phyloP scores from a whole-genome alignment of 2,329 filamentous ascomycete species.

The Pseudogymnoascus destructans region DNA sequence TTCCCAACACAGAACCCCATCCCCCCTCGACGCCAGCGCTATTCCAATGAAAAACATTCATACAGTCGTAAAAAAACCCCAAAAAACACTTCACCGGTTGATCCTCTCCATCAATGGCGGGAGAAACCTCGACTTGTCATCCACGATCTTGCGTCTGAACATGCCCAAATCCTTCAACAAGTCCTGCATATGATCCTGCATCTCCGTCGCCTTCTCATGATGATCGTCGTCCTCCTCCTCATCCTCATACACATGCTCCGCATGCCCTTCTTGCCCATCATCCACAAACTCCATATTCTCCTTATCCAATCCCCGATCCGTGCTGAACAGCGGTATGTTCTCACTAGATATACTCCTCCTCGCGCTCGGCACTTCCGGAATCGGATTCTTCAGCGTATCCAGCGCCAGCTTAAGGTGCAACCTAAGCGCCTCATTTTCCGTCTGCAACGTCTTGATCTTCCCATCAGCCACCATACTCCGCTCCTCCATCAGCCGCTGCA shows the following conservation, averaged over 20 bases:
- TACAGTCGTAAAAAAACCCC: neutral
- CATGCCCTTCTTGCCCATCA: constrained; percentile 24
- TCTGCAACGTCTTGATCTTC: constrained; percentile 82
- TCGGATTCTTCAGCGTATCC: constrained; percentile 80
- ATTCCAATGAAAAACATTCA: constrained; percentile 1
- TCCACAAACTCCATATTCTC: constrained; percentile 22
- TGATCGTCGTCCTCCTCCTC: constrained; percentile 43
- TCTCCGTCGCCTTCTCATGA: constrained; percentile 44
- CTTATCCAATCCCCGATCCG: constrained; percentile 20
- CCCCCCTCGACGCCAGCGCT: neutral
- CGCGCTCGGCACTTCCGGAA: constrained; percentile 44
- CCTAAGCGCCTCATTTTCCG: constrained; percentile 79
- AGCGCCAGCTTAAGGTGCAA: constrained; percentile 81
- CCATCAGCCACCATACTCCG: constrained; percentile 77
- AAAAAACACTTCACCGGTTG: constrained; percentile 18
- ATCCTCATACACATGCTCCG: constrained; percentile 36
- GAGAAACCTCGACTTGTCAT: constrained; percentile 59
- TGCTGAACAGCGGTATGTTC: constrained; percentile 16
- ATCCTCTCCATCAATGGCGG: constrained; percentile 34
- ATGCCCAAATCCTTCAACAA: constrained; percentile 67
- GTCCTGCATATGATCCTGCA: constrained; percentile 76
- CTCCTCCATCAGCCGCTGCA: constrained; percentile 96
- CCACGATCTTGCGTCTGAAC: constrained; percentile 75
- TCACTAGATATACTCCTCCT: constrained; percentile 22
- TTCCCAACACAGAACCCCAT: neutral